Conservation (phyloP, 345 rosid genomes). For the Viola odorata region DNA sequence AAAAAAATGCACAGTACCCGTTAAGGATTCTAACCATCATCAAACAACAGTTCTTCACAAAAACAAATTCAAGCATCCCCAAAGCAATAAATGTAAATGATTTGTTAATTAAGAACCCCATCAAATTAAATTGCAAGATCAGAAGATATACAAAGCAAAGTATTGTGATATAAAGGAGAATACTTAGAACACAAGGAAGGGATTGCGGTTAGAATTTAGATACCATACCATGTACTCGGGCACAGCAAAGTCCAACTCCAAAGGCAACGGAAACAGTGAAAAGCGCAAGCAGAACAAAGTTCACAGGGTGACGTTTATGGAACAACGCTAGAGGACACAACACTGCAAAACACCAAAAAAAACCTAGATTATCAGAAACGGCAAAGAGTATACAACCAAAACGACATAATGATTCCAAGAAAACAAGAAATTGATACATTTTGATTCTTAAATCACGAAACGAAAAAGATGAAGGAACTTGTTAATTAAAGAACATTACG, state of each 20-base stretch:
- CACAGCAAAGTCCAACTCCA: slow-evolving; percentile 7
- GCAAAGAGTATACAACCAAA: neutral
- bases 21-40: too few species aligned
- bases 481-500: neutral
- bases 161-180: neutral
- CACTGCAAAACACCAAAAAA: neutral
- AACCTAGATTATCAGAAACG: neutral
- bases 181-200: too few species aligned
- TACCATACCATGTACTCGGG: slow-evolving; percentile 5
- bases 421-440: neutral
- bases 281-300: slow-evolving; percentile 6
- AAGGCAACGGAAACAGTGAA: slow-evolving; percentile 9
- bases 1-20: too few species aligned
- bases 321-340: neutral
- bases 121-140: too few species aligned
- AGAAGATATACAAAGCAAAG: neutral
- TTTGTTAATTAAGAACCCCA: too few species aligned
- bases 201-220: neutral
- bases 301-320: slow-evolving; percentile 10
- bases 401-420: neutral
- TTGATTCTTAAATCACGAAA: neutral
- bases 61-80: too few species aligned
- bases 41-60: too few species aligned
- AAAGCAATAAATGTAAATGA: too few species aligned
- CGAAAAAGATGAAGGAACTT: neutral